Evolutionary conservation across 805 yeast genomes (phyloP).

Genomic region (Metschnikowia matae): DNA sequence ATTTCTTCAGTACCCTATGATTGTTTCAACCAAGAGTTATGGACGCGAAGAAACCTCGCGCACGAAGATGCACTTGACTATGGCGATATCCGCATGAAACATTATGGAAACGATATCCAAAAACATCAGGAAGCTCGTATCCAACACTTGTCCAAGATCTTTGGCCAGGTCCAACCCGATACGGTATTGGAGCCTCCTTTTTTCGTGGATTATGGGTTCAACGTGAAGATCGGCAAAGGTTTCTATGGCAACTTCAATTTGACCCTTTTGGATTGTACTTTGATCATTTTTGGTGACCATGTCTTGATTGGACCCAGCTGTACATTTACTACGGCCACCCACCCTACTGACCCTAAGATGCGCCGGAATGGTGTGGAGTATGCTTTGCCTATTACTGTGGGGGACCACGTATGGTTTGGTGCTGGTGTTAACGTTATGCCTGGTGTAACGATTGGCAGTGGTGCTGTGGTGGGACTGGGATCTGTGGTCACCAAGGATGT

Average conservation of each 20-base stretch:
- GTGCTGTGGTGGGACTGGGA: constrained; percentile 64
- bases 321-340: constrained; percentile 58
- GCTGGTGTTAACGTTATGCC: constrained; percentile 52
- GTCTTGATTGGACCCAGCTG: constrained; percentile 64
- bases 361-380: constrained; percentile 47
- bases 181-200: constrained; percentile 55
- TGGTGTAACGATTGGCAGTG: constrained; percentile 63
- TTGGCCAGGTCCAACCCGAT: constrained; percentile 46
- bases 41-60: constrained; percentile 25
- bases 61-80: constrained; percentile 37
- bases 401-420: constrained; percentile 68
- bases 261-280: constrained; percentile 54
- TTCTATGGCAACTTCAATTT: constrained; percentile 58
- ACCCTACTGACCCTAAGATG: constrained; percentile 49
- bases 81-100: constrained; percentile 28
- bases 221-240: constrained; percentile 51
- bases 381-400: constrained; percentile 55
- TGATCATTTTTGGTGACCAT: constrained; percentile 57
- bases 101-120: constrained; percentile 25
- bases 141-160: constrained; percentile 33
- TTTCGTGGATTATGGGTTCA: constrained; percentile 63
- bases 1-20: constrained; percentile 49
- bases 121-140: constrained; percentile 34
- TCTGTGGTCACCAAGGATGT: constrained; percentile 57
- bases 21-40: constrained; percentile 26